Evolutionary conservation across 177 flowering plant species (phyloP), one percentile per base, ranked within the genome.

Genomic region (Tripterygium wilfordii): DNA sequence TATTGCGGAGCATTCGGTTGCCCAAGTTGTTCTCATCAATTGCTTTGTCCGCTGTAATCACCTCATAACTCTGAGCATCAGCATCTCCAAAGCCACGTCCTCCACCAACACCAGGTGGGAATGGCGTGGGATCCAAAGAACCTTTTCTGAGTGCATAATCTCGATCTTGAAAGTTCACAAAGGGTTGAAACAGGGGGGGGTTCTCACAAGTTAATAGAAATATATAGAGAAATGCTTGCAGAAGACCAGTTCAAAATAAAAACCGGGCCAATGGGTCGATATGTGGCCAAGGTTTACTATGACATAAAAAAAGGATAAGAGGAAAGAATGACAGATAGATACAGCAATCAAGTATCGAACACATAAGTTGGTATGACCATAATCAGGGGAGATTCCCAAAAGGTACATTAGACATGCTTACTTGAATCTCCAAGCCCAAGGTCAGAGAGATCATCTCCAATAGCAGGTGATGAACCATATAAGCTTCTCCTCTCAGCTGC

Each of bases 401-500:
- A 3, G 16, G 16, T n/a, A n/a, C n/a, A n/a, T n/a, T n/a, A n/a
- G n/a, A n/a, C n/a, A n/a, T n/a, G 53, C 98, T 87, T 87, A 91
- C 98, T 75, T 71, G 89, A 61, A 72, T 81, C 90, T 29, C 66
- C 85, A 35, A 58, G 58, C 21, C 64, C 81, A 60, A 49, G 45
- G 36, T 76, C 81, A 24, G 77, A 62, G 12, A 49, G 8, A 50
- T 75, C 75, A 49, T 84, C 79, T 33, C 80, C 86, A 50, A 59
- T 42, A 14, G 79, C 69, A 4, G 83, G 65, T 36, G 88, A 77
- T 43, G 96, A 82, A 44, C 99, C 92, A 62, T 94, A 94, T 42
- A 89, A 70, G 68, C 77, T 94, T 63, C 99, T 78, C 57, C 99
- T 70, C 66, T 94, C 99, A 45, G 99, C 99, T 32, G 97, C 99